phyloP scores from a whole-genome alignment of 2,329 filamentous ascomycete genomes.

The Rutstroemia sydowiana region DNA sequence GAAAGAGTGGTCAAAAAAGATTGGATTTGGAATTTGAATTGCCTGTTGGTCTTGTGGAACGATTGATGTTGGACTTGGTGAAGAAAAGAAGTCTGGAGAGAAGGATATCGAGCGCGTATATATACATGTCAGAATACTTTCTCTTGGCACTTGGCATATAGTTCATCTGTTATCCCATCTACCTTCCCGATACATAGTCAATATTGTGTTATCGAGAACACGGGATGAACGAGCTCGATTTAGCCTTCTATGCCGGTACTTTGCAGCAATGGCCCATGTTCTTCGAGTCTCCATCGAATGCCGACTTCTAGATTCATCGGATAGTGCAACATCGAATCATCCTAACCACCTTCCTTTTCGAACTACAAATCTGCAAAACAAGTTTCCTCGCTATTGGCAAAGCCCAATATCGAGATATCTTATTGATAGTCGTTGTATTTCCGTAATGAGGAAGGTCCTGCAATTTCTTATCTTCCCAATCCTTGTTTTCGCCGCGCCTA shows the following conservation, averaged over 20 bases:
- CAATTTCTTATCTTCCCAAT: constrained; percentile 6
- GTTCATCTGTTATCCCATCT: background rate
- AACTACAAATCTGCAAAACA: background rate
- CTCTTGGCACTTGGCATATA: background rate
- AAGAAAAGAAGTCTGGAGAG: background rate
- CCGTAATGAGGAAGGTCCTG: constrained; percentile 9
- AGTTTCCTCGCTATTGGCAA: background rate
- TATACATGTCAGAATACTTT: background rate
- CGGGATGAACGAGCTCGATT: background rate
- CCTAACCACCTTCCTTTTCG: constrained; percentile 5
- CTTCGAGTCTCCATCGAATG: background rate
- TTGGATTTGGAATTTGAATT: background rate
- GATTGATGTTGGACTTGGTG: constrained; percentile 8
- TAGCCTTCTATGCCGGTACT: constrained; percentile 2
- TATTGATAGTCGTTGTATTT: background rate
- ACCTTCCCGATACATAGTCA: constrained; percentile 8
- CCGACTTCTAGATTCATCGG: background rate
- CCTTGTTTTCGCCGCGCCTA: constrained; percentile 6
- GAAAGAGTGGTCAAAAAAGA: background rate
- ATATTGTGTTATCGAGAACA: background rate
- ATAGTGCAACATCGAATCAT: background rate
- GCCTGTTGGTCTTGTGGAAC: background rate
- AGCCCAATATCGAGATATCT: background rate
- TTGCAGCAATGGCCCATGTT: background rate
- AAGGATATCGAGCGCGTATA: constrained; percentile 2